Conservation (phyloP, 257 asterid genomes). For the Dorcoceras hygrometricum region DNA sequence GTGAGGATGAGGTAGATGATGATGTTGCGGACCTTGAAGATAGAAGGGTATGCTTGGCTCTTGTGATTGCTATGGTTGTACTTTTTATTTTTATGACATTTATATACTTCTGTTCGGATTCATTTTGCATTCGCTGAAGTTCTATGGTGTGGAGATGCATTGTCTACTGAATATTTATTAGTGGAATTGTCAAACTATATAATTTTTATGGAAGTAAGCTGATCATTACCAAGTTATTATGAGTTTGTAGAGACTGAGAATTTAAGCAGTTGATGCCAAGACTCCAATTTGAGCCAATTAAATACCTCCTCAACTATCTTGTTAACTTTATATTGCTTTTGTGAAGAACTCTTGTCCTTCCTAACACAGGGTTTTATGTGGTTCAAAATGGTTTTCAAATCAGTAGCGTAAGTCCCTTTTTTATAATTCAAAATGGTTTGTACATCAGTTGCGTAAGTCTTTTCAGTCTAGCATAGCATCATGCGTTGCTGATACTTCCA, state of each 20-base stretch:
- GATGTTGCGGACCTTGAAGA: constrained; percentile 99
- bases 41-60: constrained; percentile 68
- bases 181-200: background rate
- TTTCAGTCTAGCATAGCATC: background rate
- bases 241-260: background rate
- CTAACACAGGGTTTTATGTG: background rate
- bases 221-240: background rate
- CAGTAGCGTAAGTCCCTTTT: background rate
- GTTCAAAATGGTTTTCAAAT: background rate
- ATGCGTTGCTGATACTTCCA: constrained; percentile 2
- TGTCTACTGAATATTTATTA: constrained; percentile 7
- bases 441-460: background rate
- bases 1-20: constrained; percentile 99
- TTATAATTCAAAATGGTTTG: background rate
- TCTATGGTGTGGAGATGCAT: constrained; percentile 19
- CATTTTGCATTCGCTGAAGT: constrained; percentile 24
- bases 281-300: constrained; percentile 9
- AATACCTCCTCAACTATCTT: background rate
- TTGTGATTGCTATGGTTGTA: constrained; percentile 3
- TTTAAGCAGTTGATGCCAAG: constrained; percentile 8
- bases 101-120: constrained; percentile 18
- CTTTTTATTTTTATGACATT: constrained; percentile 12
- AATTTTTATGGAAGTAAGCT: background rate
- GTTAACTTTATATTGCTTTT: background rate
- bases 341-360: background rate